Conservation (phyloP, 495 filamentous ascomycete species). For the Tuber microsphaerosporum region DNA sequence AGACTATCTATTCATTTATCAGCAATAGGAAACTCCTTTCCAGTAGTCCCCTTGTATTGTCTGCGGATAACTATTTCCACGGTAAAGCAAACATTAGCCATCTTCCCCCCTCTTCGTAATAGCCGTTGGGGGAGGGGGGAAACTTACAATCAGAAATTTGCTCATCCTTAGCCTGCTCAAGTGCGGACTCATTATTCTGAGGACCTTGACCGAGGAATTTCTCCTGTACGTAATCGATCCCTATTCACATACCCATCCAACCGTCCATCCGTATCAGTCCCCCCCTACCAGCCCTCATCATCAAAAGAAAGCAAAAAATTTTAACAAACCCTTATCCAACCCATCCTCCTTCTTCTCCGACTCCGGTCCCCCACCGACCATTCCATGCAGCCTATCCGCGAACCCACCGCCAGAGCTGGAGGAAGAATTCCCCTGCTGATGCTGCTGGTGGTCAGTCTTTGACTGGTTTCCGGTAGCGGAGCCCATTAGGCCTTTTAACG, state of each 20-base stretch:
- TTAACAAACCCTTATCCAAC: constrained; percentile 55
- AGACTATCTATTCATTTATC: constrained; percentile 51
- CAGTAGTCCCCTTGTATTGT: constrained; percentile 56
- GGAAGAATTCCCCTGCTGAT: constrained; percentile 7
- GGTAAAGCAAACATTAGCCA: constrained; percentile 29
- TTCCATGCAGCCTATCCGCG: constrained; percentile 53
- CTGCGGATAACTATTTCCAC: constrained; percentile 49
- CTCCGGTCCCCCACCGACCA: constrained; percentile 58
- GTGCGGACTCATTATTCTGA: constrained; percentile 63
- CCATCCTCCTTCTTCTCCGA: constrained; percentile 66
- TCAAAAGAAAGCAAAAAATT: neutral
- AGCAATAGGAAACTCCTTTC: constrained; percentile 57
- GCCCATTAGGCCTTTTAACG: neutral
- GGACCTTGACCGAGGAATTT: constrained; percentile 56
- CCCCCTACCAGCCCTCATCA: neutral
- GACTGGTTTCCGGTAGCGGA: neutral
- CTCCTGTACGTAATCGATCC: constrained; percentile 62
- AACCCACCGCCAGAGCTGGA: constrained; percentile 45
- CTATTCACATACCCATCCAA: constrained; percentile 42
- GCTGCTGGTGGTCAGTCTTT: neutral
- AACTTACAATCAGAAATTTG: constrained; percentile 51
- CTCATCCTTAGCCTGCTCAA: constrained; percentile 71
- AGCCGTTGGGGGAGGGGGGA: neutral
- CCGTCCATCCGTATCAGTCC: constrained; percentile 8
- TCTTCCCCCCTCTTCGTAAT: neutral